A percentile compares a stretch with the other conserved stretches of the same genome.
Conservation (phyloP, 331 rosid species). For the Telfairia occidentalis region DNA sequence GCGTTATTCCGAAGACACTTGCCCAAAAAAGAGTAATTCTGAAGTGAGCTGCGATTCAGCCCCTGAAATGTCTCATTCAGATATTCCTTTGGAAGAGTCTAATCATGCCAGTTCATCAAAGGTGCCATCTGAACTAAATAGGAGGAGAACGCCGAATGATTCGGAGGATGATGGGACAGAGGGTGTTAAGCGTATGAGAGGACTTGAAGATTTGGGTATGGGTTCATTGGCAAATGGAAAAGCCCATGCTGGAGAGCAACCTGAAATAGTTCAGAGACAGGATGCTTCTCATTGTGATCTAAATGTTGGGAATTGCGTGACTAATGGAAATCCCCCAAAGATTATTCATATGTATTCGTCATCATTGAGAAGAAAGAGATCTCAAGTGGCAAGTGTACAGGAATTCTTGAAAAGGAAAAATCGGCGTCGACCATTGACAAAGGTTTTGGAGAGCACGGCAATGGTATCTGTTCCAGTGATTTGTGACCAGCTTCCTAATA, state of each 20-base stretch:
- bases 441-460: constrained; percentile 88
- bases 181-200: constrained; percentile 95
- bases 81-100: constrained; percentile 80
- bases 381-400: constrained; percentile 57
- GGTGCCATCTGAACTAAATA: constrained; percentile 53
- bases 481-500: constrained; percentile 51
- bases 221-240: constrained; percentile 20
- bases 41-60: constrained; percentile 63
- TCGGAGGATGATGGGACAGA: constrained; percentile 97
- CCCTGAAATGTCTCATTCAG: constrained; percentile 73
- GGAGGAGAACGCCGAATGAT: constrained; percentile 94
- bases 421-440: constrained; percentile 71
- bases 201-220: constrained; percentile 81
- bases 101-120: constrained; percentile 60
- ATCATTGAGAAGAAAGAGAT: constrained; percentile 62
- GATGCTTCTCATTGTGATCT: constrained; percentile 42
- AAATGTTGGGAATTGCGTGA: constrained; percentile 26
- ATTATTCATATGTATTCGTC: constrained; percentile 39
- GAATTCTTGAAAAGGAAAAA: constrained; percentile 60
- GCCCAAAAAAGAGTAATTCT: constrained; percentile 34
- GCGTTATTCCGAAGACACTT: constrained; percentile 47
- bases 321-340: constrained; percentile 54
- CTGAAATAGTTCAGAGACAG: constrained; percentile 47
- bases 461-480: constrained; percentile 75
- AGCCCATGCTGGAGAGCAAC: constrained; percentile 25